Base-by-base conservation (phyloP, 805 yeast genomes). In the Wickerhamiella kurtzmanii region DNA sequence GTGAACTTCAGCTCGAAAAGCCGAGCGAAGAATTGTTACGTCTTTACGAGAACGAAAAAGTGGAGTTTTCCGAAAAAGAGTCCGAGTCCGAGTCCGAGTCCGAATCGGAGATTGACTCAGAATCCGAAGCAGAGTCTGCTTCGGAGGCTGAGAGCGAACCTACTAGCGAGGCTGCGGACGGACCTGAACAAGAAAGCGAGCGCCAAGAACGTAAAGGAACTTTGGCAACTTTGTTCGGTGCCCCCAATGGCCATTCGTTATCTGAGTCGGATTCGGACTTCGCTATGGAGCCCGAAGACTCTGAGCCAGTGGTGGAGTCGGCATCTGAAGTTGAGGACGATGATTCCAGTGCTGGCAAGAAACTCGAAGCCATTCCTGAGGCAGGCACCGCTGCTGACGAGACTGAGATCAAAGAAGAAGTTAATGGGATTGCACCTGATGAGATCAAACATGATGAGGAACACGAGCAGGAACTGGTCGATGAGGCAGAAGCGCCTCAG, bases 231-330 rank as follows among this genome's bases (percentile, higher is more conserved):
- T 17, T 36, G 38, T 36, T 36, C 38, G 38, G 32, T 25, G 32
- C 32, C 9, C 32, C 38, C 19, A 36, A 38, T 38, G 25, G 15
- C 25, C 25, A 18, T 6, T 18, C 22, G 5, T 8, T 15, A 16
- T 18, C 22, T 6, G 41, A 38, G 22, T 38, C 41, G 9, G 41
- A 38, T 17, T 11, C 25, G 5, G 41, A 38, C 41, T 38, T 38
- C 19, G 22, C 22, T 38, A 25, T 32, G 13, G 44, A 42, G 17
- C 42, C 11, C 45, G 15, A 63, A 37, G 64, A 66, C 4, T 60
- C 59, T 3, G 62, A 65, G 35, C 52, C 48, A 13, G 58, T 63
- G 37, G 64, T 58, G 17, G 58, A 54, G 2, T 51, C 48, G 6
- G 57, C 51, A 17, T 37, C 44, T 4, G 56, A 50, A 32, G 51